Evolutionary conservation across 805 yeast genomes (phyloP), one percentile per base, ranked within the genome.

Genomic region (Cyberlindnera xishuangbannaensis): DNA sequence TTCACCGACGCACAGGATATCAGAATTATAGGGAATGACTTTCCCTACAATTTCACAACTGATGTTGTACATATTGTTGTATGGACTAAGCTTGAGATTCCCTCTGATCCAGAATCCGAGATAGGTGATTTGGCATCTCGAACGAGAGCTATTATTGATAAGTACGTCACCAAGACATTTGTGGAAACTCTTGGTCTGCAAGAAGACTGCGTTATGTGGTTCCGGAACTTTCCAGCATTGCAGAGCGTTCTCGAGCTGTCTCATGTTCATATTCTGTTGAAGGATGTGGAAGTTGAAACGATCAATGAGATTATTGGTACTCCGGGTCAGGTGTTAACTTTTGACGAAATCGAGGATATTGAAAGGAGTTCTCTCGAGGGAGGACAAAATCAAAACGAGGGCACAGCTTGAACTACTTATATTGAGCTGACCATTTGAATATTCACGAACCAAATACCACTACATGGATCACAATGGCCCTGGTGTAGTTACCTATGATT

Each of bases 221-320:
- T 82, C 55, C 68, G 81, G 44, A 83, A 83, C 51, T 81, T 83
- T 73, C 70, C 78, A 7, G 64, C 69, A 6, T 53, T 83, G 25
- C 92, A 83, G 51, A 78, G 86, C 51, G 78, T 83, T 6, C 68
- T 63, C 43, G 65, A 72, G 19, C 61, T 82, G 22, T 78, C 86
- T 16, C 92, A 82, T 50, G 59, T 81, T n/a, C 92, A 82, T 55
- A 71, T 81, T 3, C 48, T 82, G 18, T 43, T 82, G 10, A 67
- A 60, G 19, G 43, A 37, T 22, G 7, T 43, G 13, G 8, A 26
- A 2, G 14, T 12, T 5, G 26, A 37, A 11, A 12, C 26, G 9
- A n/a, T 38, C 7, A 17, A 33, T 0, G n/a, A 23, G 7, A 28
- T 50, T 5, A 12, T 45, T 5, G 29, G 30, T 2, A 40, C 43